Percentiles rank a stretch among this genome's conserved stretches.
Evolutionary conservation across 1,284 basidiomycete species (phyloP).

Genomic region (Tausonia pullulans): DNA sequence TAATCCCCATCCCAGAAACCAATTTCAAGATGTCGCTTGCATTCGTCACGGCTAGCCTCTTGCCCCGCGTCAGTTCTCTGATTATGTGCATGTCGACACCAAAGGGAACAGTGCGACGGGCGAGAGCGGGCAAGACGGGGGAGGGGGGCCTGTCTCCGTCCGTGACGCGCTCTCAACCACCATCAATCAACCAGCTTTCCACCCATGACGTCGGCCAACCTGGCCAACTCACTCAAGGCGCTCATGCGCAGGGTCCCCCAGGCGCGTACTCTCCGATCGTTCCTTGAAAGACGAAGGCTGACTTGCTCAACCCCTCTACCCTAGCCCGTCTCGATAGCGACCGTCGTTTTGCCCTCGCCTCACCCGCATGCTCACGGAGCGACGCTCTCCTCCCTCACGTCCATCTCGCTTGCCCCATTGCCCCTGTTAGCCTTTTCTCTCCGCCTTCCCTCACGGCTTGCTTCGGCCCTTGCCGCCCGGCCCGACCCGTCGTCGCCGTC

Average conservation of each 20-base stretch:
- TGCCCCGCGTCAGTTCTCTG: too few relatives aligned
- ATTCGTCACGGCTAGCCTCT: too few relatives aligned
- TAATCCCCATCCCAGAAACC: too few relatives aligned
- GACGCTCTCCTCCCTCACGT: slow-evolving; percentile 81
- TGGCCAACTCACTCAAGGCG: slow-evolving; percentile 7
- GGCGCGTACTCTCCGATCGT: background rate
- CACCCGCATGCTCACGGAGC: slow-evolving; percentile 53
- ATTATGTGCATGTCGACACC: too few relatives aligned
- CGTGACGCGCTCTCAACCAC: too few relatives aligned
- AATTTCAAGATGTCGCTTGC: too few relatives aligned
- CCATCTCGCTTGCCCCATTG: slow-evolving; percentile 74
- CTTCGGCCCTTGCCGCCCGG: slow-evolving; percentile 40
- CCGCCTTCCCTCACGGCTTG: slow-evolving; percentile 77
- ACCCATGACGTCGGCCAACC: too few relatives aligned
- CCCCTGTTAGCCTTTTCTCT: slow-evolving; percentile 79
- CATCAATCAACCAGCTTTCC: too few relatives aligned
- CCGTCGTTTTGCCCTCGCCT: slow-evolving; percentile 5
- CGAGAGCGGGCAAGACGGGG: too few relatives aligned
- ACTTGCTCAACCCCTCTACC: background rate
- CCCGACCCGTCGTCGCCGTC: background rate
- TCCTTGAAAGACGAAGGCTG: background rate
- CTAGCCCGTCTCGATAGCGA: slow-evolving; percentile 16
- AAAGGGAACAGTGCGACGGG: too few relatives aligned
- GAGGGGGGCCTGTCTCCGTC: too few relatives aligned
- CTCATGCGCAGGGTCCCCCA: slow-evolving; percentile 17